Base-by-base conservation (phyloP, 495 filamentous ascomycete genomes). In the Penicillium simplicissimum region DNA sequence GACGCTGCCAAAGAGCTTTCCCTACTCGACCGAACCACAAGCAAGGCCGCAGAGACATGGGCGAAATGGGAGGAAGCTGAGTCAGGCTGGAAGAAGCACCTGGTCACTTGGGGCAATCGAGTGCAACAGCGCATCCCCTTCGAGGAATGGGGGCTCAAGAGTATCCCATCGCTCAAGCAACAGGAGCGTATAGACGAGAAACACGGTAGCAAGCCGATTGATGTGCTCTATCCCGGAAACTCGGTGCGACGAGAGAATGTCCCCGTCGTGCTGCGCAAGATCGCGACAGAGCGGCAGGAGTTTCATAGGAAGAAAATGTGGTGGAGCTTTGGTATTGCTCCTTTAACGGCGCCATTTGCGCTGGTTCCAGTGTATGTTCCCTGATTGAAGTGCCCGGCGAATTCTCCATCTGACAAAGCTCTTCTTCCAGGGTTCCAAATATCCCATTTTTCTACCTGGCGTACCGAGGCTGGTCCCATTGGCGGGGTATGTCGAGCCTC, bases 101-200 rank as follows among this genome's bases (percentile, higher is more conserved):
- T 97, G 33, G 93, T 93, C 21, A 81, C 80, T 55, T 95, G 93
- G 72, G 95, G 96, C 31, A 97, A 98, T 78, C 81, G 85, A 31
- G 83, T 90, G 10, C 83, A 98, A 54, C 88, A 89, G 67, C 85
- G 91, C 42, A 93, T 99, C 65, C 91, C 94, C 2, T 97, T 89
- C 72, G 91, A 97, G 76, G 95, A 99, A 89, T 99, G 95, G 89
- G 94, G 91, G 0, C 78, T 98, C 51, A 98, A 98, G 76, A 94
- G 91, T 55, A 89, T 98, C 38, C 95, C 95, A 4, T 90, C 95
- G 35, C 78, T 96, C 57, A 92, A 85, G 28, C 79, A 85, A 37
- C 84, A 87, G 58, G 81, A 85, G 51, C 81, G 81, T 62, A 77
- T 84, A 47, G 82, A 88, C 56, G 85, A 89, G 67, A 66, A 86